Evolutionary conservation across 176 grass and related monocot genomes (phyloP).

Genomic region (Oryza glaberrima): DNA sequence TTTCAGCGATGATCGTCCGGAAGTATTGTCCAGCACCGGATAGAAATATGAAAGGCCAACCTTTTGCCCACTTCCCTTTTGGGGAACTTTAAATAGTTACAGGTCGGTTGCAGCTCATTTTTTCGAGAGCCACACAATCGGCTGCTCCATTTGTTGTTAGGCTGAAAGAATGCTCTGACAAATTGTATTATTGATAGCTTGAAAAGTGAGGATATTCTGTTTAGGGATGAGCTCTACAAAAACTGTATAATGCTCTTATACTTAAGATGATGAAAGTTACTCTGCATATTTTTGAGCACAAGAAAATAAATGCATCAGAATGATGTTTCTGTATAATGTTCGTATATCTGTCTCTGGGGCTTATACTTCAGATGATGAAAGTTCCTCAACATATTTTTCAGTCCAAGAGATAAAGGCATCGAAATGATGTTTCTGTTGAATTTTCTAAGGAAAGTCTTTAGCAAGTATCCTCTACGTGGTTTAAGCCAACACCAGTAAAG

Average conservation of each 20-base stretch:
- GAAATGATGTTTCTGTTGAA: neutral
- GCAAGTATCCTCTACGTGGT: neutral
- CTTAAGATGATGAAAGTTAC: neutral
- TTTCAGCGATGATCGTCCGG: conserved; percentile 44
- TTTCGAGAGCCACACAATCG: conserved; percentile 44
- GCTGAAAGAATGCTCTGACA: neutral
- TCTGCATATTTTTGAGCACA: neutral
- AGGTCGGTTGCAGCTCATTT: conserved; percentile 33
- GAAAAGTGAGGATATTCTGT: conserved; percentile 13
- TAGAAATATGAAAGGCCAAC: conserved; percentile 22
- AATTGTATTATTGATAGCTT: neutral
- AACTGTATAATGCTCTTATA: neutral
- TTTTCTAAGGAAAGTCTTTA: neutral
- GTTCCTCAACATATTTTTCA: too few relatives aligned
- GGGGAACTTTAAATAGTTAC: conserved; percentile 21
- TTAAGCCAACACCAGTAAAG: too few relatives aligned
- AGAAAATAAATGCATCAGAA: conserved; percentile 24
- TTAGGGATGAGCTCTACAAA: neutral
- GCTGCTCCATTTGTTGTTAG: neutral
- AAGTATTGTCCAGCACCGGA: conserved; percentile 52
- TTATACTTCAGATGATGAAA: neutral
- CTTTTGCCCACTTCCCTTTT: neutral
- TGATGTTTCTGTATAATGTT: neutral
- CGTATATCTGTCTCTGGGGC: neutral
- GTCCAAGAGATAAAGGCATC: too few relatives aligned